Conservation (phyloP, 1,284 basidiomycete species). For the Ganoderma meredithae region DNA sequence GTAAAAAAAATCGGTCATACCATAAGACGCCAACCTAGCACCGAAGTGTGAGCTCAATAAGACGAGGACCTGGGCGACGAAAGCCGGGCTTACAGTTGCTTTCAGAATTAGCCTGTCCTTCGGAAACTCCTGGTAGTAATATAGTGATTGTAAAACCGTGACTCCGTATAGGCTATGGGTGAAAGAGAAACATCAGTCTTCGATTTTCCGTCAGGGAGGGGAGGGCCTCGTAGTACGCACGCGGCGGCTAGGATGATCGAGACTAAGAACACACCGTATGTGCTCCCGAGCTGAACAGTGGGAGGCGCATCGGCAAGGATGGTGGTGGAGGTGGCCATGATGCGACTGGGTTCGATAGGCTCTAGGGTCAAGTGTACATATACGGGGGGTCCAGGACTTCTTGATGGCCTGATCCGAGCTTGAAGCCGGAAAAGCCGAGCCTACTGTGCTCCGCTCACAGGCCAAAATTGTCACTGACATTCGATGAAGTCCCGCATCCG, state of each 20-base stretch:
- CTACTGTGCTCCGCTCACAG: too few species aligned
- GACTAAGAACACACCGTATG: conserved; percentile 31
- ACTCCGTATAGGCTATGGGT: conserved; percentile 24
- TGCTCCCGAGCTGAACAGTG: conserved; percentile 23
- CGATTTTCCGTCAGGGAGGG: background rate
- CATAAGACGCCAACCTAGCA: conserved; percentile 21
- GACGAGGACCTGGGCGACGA: background rate
- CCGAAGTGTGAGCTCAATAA: background rate
- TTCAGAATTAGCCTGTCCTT: conserved; percentile 24
- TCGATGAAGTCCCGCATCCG: background rate
- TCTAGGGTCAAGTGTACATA: background rate
- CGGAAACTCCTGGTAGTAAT: conserved; percentile 29
- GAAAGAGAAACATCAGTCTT: background rate
- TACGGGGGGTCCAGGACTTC: background rate
- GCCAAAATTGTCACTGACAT: background rate
- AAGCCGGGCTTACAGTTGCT: conserved; percentile 10
- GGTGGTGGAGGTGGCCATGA: conserved; percentile 7
- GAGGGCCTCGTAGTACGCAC: conserved; percentile 11
- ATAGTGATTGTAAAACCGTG: conserved; percentile 23
- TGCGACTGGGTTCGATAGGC: conserved; percentile 5
- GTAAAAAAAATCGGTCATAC: background rate
- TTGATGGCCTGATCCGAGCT: background rate
- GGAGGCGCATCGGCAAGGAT: background rate
- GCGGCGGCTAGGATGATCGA: conserved; percentile 26
- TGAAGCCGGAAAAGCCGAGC: background rate